Evolutionary conservation across 495 filamentous ascomycete species (phyloP).

Genomic region (Podospora sp.): DNA sequence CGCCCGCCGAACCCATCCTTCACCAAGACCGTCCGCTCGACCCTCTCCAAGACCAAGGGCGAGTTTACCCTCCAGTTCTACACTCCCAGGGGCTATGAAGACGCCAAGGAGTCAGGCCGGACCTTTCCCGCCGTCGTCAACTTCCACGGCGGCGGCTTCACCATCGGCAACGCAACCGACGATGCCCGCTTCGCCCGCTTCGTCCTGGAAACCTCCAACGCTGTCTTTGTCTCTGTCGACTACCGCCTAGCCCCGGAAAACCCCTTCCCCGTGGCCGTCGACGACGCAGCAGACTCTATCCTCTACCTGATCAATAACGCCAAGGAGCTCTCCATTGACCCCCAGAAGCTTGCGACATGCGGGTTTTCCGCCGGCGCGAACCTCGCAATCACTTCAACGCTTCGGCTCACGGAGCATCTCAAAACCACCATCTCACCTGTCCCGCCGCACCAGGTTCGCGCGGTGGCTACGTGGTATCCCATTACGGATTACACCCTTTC

Average conservation of each 20-base stretch:
- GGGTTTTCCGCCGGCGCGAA: constrained; percentile 92
- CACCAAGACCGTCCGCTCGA: constrained; percentile 61
- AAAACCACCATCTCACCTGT: constrained; percentile 16
- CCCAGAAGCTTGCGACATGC: constrained; percentile 62
- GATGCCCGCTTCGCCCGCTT: constrained; percentile 69
- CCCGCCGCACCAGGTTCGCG: constrained; percentile 39
- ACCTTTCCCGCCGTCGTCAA: constrained; percentile 68
- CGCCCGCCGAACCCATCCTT: constrained; percentile 69
- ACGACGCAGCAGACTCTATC: constrained; percentile 73
- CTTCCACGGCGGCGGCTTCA: constrained; percentile 81
- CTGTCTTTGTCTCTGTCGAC: constrained; percentile 68
- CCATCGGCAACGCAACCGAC: constrained; percentile 68
- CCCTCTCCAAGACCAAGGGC: constrained; percentile 56
- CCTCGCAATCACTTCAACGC: constrained; percentile 75
- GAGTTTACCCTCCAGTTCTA: constrained; percentile 78
- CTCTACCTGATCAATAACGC: constrained; percentile 66
- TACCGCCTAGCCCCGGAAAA: constrained; percentile 79
- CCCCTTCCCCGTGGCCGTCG: constrained; percentile 75
- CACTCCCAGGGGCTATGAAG: constrained; percentile 64
- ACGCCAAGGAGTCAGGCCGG: constrained; percentile 55
- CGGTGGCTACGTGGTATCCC: constrained; percentile 77
- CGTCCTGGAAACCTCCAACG: constrained; percentile 53
- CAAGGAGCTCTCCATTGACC: constrained; percentile 48
- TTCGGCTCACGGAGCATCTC: constrained; percentile 58
- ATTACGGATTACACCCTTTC: constrained; percentile 78